Conservation (phyloP, 805 yeast genomes). For the Starmerella ratchasimensis region DNA sequence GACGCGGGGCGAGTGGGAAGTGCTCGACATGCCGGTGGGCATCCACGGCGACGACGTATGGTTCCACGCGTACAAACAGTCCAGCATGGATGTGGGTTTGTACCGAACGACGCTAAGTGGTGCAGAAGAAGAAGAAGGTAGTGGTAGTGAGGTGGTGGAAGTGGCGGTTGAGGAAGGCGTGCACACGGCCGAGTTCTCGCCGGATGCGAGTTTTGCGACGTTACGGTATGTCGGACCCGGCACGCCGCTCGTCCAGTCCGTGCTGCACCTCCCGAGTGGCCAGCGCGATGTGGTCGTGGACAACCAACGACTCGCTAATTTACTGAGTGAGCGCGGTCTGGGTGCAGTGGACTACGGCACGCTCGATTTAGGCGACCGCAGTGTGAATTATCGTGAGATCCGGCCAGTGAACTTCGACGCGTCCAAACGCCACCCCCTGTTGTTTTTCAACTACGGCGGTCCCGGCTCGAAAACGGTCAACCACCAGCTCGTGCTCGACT, state of each 20-base stretch:
- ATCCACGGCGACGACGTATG: slow-evolving; percentile 38
- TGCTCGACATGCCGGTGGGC: slow-evolving; percentile 50
- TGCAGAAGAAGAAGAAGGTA: slow-evolving; percentile 27
- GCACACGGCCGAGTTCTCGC: slow-evolving; percentile 59
- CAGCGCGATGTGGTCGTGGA: slow-evolving; percentile 15
- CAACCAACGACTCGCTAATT: slow-evolving; percentile 22
- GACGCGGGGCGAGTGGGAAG: slow-evolving; percentile 81
- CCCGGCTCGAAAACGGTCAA: slow-evolving; percentile 82
- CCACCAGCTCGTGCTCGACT: slow-evolving; percentile 45
- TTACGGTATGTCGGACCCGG: slow-evolving; percentile 65
- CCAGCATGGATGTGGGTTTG: slow-evolving; percentile 74
- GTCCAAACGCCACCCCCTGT: slow-evolving; percentile 56
- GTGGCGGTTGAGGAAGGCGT: slow-evolving; percentile 61
- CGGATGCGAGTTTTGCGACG: slow-evolving; percentile 60
- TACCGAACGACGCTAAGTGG: slow-evolving; percentile 51
- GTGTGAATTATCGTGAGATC: slow-evolving; percentile 56
- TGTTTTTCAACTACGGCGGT: slow-evolving; percentile 88
- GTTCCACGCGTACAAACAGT: slow-evolving; percentile 60
- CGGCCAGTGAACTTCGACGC: slow-evolving; percentile 59
- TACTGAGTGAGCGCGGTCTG: slow-evolving; percentile 25
- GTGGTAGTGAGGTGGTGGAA: slow-evolving; percentile 39
- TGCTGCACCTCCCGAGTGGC: slow-evolving; percentile 35
- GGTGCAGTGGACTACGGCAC: slow-evolving; percentile 37
- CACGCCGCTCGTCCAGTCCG: slow-evolving; percentile 59
- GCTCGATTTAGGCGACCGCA: slow-evolving; percentile 29